phyloP scores from a whole-genome alignment of 2,329 filamentous ascomycete species.

The Cladophialophora exuberans region DNA sequence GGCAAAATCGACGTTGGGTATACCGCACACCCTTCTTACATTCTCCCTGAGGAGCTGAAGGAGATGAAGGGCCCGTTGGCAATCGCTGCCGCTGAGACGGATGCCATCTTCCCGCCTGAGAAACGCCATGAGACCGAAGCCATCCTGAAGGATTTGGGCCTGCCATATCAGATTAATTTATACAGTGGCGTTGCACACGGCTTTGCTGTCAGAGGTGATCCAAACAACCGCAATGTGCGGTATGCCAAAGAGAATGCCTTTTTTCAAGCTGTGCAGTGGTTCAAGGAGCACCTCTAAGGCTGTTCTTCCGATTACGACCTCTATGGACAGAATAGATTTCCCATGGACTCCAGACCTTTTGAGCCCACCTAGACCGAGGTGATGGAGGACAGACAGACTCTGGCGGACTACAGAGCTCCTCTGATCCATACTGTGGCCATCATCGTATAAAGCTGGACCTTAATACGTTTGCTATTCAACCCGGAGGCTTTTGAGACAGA shows the following conservation, averaged over 20 bases:
- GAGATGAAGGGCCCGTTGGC: slow-evolving; percentile 67
- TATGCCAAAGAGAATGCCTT: slow-evolving; percentile 67
- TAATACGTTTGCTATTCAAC: too few relatives aligned
- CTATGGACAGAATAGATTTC: too few relatives aligned
- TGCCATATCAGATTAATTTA: slow-evolving; percentile 75
- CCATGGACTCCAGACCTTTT: too few relatives aligned
- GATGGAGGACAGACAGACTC: too few relatives aligned
- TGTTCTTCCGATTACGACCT: too few relatives aligned
- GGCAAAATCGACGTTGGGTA: slow-evolving; percentile 65
- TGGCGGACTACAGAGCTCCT: too few relatives aligned
- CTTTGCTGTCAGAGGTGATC: slow-evolving; percentile 67
- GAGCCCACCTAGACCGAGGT: too few relatives aligned
- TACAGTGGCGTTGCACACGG: slow-evolving; percentile 73
- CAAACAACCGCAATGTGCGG: slow-evolving; percentile 58
- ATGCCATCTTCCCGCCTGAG: slow-evolving; percentile 64
- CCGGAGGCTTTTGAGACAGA: too few relatives aligned
- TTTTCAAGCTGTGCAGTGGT: slow-evolving; percentile 11
- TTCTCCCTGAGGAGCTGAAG: slow-evolving; percentile 66
- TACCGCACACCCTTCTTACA: slow-evolving; percentile 75
- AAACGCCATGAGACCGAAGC: slow-evolving; percentile 66
- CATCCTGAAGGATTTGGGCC: slow-evolving; percentile 56
- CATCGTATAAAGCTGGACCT: too few relatives aligned
- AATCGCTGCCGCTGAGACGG: slow-evolving; percentile 66
- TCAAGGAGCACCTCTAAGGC: neutral
- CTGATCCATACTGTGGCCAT: too few relatives aligned